Conservation (phyloP, 2,329 filamentous ascomycete species). For the Fusarium oligoseptatum region DNA sequence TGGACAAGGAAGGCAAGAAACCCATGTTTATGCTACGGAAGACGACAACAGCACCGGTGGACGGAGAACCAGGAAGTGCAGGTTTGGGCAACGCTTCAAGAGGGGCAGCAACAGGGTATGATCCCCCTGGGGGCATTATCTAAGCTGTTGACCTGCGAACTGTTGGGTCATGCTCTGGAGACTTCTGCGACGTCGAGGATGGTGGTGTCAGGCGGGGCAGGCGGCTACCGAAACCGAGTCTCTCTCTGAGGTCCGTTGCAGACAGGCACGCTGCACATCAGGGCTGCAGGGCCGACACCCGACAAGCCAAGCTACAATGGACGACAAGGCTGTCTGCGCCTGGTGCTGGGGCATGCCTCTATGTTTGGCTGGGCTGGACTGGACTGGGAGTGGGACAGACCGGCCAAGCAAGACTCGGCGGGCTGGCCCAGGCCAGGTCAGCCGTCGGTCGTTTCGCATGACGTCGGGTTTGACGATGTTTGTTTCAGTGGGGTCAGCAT, state of each 20-base stretch:
- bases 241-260: slow-evolving; percentile 20
- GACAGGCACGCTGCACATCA: slow-evolving; percentile 34
- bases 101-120: slow-evolving; percentile 63
- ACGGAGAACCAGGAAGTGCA: slow-evolving; percentile 67
- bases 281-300: slow-evolving; percentile 24
- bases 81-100: slow-evolving; percentile 62
- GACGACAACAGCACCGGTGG: slow-evolving; percentile 67
- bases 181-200: slow-evolving; percentile 12
- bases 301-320: slow-evolving; percentile 12
- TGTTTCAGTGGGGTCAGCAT: slow-evolving; percentile 39
- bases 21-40: slow-evolving; percentile 98
- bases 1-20: slow-evolving; percentile 97
- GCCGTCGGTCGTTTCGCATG: slow-evolving; percentile 25
- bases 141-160: slow-evolving; percentile 46
- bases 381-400: slow-evolving; percentile 24
- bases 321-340: slow-evolving; percentile 30
- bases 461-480: slow-evolving; percentile 39
- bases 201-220: slow-evolving; percentile 16
- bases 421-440: slow-evolving; percentile 4
- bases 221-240: slow-evolving; percentile 41
- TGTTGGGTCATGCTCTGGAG: slow-evolving; percentile 10
- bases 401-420: slow-evolving; percentile 13
- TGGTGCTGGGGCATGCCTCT: slow-evolving; percentile 22
- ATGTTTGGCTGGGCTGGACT: slow-evolving; percentile 24
- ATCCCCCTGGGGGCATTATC: slow-evolving; percentile 72